Evolutionary conservation across 331 rosid species (phyloP), one percentile per base, ranked within the genome.

Genomic region (Telfairia occidentalis): DNA sequence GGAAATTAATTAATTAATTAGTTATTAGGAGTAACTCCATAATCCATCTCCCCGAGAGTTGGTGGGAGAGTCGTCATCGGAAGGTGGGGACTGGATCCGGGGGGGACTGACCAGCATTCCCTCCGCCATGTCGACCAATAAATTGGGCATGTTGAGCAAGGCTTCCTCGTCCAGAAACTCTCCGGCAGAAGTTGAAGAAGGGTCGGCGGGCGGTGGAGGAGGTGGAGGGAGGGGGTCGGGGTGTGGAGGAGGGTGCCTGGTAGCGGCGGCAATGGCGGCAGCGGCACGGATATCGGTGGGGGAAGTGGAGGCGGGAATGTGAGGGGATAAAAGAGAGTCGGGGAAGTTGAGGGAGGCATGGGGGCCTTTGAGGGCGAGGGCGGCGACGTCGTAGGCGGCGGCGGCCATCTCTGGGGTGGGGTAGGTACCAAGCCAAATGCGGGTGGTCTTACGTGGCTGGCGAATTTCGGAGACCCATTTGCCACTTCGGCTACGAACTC

Each of bases 41-140:
- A 94, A 90, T 76, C 59, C 82, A 50, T 88, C 96, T 18, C 86
- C 90, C 11, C 85, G 89, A 0, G 97, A 91, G 65, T 87, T 81
- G 2, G 69, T 81, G 0, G 96, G 90, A 9, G 96, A 89, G 16
- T 89, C 84, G 18, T 90, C 85, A 40, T 87, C 92, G 34, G 77
- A 52, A 0, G 95, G 82, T 21, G 79, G 80, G 3, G 94, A 83
- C 18, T 21, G 64, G 4, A 87, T 88, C 87, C 97, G 85, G 0
- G 97, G 98, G 2, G 98, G 98, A 59, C 97, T 94, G 26, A 94
- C 87, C 76, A 91, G 92, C 98, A 94, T 88, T 85, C 98, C 98
- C 71, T 87, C 84, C 15, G 98, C 98, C 98, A 94, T 91, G 30
- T 94, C 91, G 35, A 82, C 92, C 46, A 91, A 80, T 82, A 91